Percentiles rank a stretch among this genome's conserved stretches.
Evolutionary conservation across 768 basidiomycete species (phyloP).

Genomic region (Hypsizygus marmoreus): DNA sequence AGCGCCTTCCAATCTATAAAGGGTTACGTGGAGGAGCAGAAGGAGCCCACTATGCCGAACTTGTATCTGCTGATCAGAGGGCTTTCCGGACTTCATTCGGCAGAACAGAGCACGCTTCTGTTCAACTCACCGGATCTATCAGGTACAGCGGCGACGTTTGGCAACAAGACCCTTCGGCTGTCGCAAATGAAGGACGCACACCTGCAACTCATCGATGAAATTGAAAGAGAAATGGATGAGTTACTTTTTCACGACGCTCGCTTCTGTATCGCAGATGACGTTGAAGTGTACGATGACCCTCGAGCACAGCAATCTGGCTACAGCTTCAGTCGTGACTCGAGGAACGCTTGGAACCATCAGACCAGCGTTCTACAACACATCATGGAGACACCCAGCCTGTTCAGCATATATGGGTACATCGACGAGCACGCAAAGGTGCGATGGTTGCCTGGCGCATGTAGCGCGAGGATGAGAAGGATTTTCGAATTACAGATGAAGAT

Average conservation of each 20-base stretch:
- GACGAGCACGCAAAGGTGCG: not conserved
- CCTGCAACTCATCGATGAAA: not conserved
- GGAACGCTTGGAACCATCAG: not conserved
- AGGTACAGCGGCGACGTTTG: not conserved
- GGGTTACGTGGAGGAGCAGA: not conserved
- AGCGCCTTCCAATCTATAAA: no score
- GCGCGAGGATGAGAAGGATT: constrained; percentile 2
- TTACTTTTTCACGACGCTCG: not conserved
- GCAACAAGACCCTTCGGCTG: not conserved
- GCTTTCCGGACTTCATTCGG: constrained; percentile 7
- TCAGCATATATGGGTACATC: not conserved
- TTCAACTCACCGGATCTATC: constrained; percentile 8
- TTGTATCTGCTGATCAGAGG: constrained; percentile 16
- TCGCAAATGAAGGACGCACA: not conserved
- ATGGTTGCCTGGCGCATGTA: constrained; percentile 11
- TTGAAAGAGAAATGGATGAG: not conserved
- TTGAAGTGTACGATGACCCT: constrained; percentile 1
- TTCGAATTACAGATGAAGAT: no score
- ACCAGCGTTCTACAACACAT: not conserved
- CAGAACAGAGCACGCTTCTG: constrained; percentile 5
- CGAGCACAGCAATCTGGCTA: not conserved
- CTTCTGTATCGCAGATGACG: not conserved
- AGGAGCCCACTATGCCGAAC: constrained; percentile 9
- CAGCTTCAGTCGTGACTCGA: not conserved
- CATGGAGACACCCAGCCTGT: not conserved